Base-by-base conservation (phyloP, 257 asterid species). In the Euphrasia confusa region DNA sequence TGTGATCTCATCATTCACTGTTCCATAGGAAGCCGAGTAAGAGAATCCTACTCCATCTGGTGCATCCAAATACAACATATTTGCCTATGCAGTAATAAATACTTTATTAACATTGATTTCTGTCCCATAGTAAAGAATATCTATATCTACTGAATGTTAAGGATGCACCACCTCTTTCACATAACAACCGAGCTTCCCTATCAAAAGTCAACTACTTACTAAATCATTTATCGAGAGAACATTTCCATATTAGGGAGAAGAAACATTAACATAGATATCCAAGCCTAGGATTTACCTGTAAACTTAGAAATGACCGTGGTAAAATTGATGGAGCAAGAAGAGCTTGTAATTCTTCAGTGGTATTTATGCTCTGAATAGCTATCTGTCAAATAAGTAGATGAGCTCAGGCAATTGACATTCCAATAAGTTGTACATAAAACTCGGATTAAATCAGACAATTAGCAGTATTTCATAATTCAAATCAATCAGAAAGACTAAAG, bases 21-120 rank as follows among this genome's bases (percentile, higher is more conserved):
- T 65, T 63, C 40, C 76, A 58, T 80, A 73, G 11, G 79, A 67
- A 58, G 80, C 64, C 28, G 90, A 70, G 54, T 83, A 83, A n/a
- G 94, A 85, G 73, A 80, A 85, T n/a, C 94, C 90, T 14, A 83
- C 94, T 65, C 94, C 94, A 33, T 77, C 58, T 15, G 94, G 94
- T 58, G 89, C 75, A 55, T 85, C 94, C 76, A 83, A 75, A 50
- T 85, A 35, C 42, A 35, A 35, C 42, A 35, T 35, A 7, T 35
- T 35, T 35, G 11, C 42, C 42, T 35, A 10, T 35, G 42, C 40
- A 35, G 10, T 7, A 35, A 35, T 7, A 35, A 35, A 5, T 4
- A 33, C 5, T 1, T n/a, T 6, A 33, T 33, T 10, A 35, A 35
- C 42, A 35, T 35, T 5, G 7, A 30, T 27, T 15, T 11, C 13